Conservation (phyloP, 192 early-diverging fungal species). For the Spinellus fusiger region DNA sequence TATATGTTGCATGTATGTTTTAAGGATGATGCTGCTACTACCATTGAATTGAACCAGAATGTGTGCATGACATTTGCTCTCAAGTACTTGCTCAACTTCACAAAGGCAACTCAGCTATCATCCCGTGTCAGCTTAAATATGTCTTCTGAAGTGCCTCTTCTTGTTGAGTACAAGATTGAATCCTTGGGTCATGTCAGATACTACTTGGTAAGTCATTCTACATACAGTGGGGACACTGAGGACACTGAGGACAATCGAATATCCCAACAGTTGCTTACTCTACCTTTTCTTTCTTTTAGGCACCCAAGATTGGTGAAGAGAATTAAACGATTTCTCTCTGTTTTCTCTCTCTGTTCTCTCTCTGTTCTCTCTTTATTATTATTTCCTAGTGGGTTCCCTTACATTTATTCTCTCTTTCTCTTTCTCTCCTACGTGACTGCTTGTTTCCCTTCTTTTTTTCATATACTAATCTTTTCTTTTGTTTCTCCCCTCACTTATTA, state of each 20-base stretch:
- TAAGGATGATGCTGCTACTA: slow-evolving; percentile 46
- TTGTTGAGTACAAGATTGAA: slow-evolving; percentile 91
- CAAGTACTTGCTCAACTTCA: slow-evolving; percentile 92
- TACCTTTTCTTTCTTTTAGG: not conserved
- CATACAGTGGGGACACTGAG: not conserved
- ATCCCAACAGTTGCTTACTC: not conserved
- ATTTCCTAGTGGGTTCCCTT: too few species aligned
- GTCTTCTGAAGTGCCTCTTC: slow-evolving; percentile 80
- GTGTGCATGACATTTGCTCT: slow-evolving; percentile 84
- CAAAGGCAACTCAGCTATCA: slow-evolving; percentile 88
- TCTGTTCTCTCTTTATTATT: too few species aligned
- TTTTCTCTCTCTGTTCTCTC: too few species aligned
- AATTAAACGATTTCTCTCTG: not conserved
- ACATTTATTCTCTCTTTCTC: too few species aligned
- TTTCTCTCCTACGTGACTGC: too few species aligned
- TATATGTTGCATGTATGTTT: not conserved
- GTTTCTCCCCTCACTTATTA: not conserved
- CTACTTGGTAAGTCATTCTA: slow-evolving; percentile 61
- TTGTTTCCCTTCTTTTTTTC: too few species aligned
- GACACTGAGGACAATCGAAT: not conserved
- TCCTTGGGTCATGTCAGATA: slow-evolving; percentile 89
- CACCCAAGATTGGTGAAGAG: slow-evolving; percentile 18
- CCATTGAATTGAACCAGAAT: slow-evolving; percentile 76
- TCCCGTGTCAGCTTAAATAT: slow-evolving; percentile 73
- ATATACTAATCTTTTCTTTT: not conserved